Conservation (phyloP, 2,329 filamentous ascomycete genomes). For the Colletotrichum magnum region DNA sequence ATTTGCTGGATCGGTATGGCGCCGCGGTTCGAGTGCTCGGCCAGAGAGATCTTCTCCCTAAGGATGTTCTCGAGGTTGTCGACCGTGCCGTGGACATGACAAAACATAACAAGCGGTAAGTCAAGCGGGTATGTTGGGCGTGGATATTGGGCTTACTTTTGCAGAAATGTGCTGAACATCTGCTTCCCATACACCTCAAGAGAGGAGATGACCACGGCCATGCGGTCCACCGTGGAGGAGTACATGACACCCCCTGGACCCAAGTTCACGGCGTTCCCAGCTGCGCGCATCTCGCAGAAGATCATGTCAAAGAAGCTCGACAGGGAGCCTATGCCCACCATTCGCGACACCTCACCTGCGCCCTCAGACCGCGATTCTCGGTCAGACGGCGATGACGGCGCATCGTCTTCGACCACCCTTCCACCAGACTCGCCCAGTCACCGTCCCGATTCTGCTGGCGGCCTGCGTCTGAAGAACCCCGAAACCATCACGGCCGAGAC, state of each 20-base stretch:
- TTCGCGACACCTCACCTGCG: slow-evolving; percentile 64
- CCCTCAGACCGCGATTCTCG: slow-evolving; percentile 54
- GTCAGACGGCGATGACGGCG: slow-evolving; percentile 63
- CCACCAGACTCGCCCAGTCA: slow-evolving; percentile 63
- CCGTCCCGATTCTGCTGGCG: slow-evolving; percentile 25
- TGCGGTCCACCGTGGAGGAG: slow-evolving; percentile 88
- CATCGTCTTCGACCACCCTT: slow-evolving; percentile 73
- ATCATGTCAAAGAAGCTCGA: slow-evolving; percentile 79
- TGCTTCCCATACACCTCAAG: slow-evolving; percentile 98
- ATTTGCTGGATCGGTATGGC: slow-evolving; percentile 92
- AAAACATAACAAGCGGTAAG: slow-evolving; percentile 84
- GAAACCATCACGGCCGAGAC: slow-evolving; percentile 90
- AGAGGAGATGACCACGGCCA: slow-evolving; percentile 93
- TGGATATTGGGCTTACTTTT: slow-evolving; percentile 25
- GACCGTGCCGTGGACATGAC: slow-evolving; percentile 90
- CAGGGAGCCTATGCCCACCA: slow-evolving; percentile 62
- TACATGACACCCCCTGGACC: slow-evolving; percentile 81
- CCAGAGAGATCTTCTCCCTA: slow-evolving; percentile 84
- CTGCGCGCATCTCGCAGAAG: slow-evolving; percentile 87
- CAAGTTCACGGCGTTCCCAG: slow-evolving; percentile 83
- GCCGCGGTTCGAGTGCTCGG: slow-evolving; percentile 89
- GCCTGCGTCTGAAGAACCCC: slow-evolving; percentile 68
- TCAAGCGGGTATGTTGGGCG: slow-evolving; percentile 14
- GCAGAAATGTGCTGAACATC: slow-evolving; percentile 81
- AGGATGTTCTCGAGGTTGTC: slow-evolving; percentile 90